phyloP scores from a whole-genome alignment of 495 filamentous ascomycete genomes.

The Polyplosphaeria fusca region DNA sequence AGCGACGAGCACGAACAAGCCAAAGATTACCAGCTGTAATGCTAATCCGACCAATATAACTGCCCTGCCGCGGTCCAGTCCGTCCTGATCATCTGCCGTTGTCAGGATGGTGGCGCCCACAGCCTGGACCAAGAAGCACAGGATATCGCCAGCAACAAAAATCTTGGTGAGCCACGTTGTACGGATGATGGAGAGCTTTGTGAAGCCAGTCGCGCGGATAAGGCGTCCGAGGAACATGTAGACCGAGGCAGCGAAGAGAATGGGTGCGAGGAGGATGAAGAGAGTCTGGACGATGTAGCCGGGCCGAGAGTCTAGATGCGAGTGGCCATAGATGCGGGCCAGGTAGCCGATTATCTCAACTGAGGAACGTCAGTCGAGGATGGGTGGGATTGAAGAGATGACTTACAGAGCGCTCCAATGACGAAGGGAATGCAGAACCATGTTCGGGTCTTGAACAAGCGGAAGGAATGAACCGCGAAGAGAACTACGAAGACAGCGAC shows the following conservation, averaged over 20 bases:
- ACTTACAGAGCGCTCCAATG: conserved; percentile 17
- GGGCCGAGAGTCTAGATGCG: conserved; percentile 4
- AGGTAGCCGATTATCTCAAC: conserved; percentile 28
- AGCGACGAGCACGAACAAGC: conserved; percentile 28
- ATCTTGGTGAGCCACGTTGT: conserved; percentile 36
- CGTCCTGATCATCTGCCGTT: neutral
- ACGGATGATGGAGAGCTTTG: conserved; percentile 27
- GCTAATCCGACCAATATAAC: conserved; percentile 32
- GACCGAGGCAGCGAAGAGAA: conserved; percentile 38
- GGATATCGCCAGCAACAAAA: conserved; percentile 39
- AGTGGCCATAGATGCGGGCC: conserved; percentile 1
- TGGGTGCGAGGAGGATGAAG: conserved; percentile 38
- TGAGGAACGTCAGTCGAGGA: neutral
- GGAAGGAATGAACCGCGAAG: neutral
- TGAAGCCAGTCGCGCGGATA: conserved; percentile 24
- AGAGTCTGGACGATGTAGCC: conserved; percentile 37
- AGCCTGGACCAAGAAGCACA: conserved; percentile 33
- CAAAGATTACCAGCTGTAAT: conserved; percentile 37
- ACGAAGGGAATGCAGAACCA: conserved; percentile 23
- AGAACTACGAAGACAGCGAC: conserved; percentile 7
- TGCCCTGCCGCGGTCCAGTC: conserved; percentile 22
- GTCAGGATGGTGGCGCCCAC: conserved; percentile 10
- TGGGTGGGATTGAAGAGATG: neutral
- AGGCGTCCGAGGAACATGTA: conserved; percentile 42
- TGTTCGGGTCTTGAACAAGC: conserved; percentile 8